phyloP scores from a whole-genome alignment of 129 eudicot genomes.

The Centaurea solstitialis region DNA sequence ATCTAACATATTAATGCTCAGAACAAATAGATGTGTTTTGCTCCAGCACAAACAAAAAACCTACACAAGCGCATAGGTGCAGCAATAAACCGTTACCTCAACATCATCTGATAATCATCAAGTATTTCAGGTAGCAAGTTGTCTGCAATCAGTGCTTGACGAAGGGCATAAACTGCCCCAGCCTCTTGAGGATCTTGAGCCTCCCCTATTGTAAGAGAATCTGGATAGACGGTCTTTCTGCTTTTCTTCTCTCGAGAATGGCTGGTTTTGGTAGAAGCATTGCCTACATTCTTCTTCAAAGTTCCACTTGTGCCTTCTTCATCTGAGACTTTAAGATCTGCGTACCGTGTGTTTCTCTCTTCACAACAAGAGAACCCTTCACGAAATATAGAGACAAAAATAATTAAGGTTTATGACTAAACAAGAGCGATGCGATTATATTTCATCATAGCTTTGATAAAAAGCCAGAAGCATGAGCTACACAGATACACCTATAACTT shows the following conservation, averaged over 20 bases:
- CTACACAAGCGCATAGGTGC: not conserved
- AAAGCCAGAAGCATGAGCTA: not conserved
- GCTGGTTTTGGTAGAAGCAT: conserved; percentile 44
- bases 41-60: not conserved
- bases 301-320: conserved; percentile 35
- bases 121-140: conserved; percentile 62
- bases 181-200: conserved; percentile 58
- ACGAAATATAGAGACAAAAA: not conserved
- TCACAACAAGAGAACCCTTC: conserved; percentile 16
- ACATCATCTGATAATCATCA: conserved; percentile 71
- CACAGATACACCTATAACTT: not conserved
- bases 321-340: conserved; percentile 25
- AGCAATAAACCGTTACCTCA: conserved; percentile 45
- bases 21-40: not conserved
- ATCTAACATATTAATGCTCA: not conserved
- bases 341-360: conserved; percentile 26
- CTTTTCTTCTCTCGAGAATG: conserved; percentile 54
- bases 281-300: conserved; percentile 50
- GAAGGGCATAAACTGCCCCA: conserved; percentile 56
- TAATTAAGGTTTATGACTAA: conserved; percentile 3
- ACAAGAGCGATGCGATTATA: not conserved
- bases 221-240: conserved; percentile 42
- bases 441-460: not conserved
- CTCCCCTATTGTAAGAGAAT: conserved; percentile 54
- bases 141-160: conserved; percentile 53